Base-by-base conservation (phyloP, 164 flowering plant species). In the Magnolia changhungtana region DNA sequence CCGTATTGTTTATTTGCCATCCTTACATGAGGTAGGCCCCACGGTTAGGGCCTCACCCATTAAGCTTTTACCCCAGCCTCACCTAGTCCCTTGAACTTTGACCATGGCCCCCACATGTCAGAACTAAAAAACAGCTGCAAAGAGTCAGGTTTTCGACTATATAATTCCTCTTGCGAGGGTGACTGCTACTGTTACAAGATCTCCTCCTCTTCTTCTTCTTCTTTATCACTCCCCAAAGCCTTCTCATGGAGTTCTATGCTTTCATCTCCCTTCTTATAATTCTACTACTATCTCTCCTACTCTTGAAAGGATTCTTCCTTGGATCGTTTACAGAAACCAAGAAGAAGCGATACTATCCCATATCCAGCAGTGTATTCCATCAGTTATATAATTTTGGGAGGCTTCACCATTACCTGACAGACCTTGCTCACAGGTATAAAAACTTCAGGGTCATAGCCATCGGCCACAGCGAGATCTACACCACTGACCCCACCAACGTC, bases 401-500 rank as follows among this genome's bases (percentile, higher is more conserved):
- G 37, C 79, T 87, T 3, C 83, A 77, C 51, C 80, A 87, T 80
- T 86, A 83, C 80, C 76, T 52, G 6, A 63, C 77, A 37, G 76
- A 83, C 24, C 37, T 75, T 13, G 87, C 89, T 72, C 68, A 20
- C 11, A 83, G 73, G 21, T 77, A 77, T 9, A 83, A 72, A 14
- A 89, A 90, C n/a, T 85, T 69, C 82, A 73, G 90, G 78, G 80
- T 88, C 11, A 83, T 90, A 0, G 78, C 80, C 11, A 81, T 84
- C 1, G 74, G 50, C 0, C 82, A 75, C 3, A 84, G 89, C 68
- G 86, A 82, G 66, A 45, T 86, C 8, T 89, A 81, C 84, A 89
- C 94, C 1, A 73, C 84, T 1, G 89, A 90, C 69, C 31, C 78
- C 3, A 61, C 85, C 64, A 90, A 90, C 79, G 69, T 90, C 0